Conservation (phyloP, 768 basidiomycete species). For the Arthromyces matolae region DNA sequence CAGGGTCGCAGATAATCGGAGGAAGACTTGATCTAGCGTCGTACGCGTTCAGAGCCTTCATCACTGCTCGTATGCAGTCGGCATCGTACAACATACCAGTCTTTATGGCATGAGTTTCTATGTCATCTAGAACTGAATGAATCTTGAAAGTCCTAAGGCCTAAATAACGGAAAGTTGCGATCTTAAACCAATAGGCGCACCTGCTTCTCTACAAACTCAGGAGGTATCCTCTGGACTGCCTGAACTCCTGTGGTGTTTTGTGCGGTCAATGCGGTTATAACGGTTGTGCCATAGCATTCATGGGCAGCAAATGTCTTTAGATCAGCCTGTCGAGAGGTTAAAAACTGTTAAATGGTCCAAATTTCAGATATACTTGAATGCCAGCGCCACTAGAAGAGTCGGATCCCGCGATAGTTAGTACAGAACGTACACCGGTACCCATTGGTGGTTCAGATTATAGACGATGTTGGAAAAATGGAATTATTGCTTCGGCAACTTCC, state of each 20-base stretch:
- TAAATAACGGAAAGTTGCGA: not conserved
- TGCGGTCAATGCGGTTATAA: conserved; percentile 81
- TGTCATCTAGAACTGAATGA: conserved; percentile 64
- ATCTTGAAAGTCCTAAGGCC: conserved; percentile 48
- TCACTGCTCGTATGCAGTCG: conserved; percentile 48
- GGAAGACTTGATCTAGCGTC: conserved; percentile 34
- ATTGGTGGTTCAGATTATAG: too few species aligned
- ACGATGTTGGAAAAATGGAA: too few species aligned
- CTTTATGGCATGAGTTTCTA: conserved; percentile 72
- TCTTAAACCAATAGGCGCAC: conserved; percentile 41
- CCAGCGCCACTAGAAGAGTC: conserved; percentile 88
- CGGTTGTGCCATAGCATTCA: conserved; percentile 76
- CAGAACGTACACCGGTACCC: conserved; percentile 19
- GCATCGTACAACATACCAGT: conserved; percentile 84
- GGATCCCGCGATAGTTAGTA: conserved; percentile 76
- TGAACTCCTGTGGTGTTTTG: conserved; percentile 89
- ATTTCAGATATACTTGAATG: conserved; percentile 59
- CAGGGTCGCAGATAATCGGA: conserved; percentile 80
- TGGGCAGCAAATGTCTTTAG: conserved; percentile 80
- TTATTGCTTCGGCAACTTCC: too few species aligned
- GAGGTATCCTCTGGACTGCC: conserved; percentile 61
- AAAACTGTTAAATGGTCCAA: not conserved
- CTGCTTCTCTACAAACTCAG: conserved; percentile 73
- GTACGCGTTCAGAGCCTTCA: conserved; percentile 42
- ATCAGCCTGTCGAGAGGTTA: conserved; percentile 57